A percentile compares a stretch with the other conserved stretches of the same genome.
Evolutionary conservation across 2,329 filamentous ascomycete genomes (phyloP).

Genomic region (Xylariales sp.): DNA sequence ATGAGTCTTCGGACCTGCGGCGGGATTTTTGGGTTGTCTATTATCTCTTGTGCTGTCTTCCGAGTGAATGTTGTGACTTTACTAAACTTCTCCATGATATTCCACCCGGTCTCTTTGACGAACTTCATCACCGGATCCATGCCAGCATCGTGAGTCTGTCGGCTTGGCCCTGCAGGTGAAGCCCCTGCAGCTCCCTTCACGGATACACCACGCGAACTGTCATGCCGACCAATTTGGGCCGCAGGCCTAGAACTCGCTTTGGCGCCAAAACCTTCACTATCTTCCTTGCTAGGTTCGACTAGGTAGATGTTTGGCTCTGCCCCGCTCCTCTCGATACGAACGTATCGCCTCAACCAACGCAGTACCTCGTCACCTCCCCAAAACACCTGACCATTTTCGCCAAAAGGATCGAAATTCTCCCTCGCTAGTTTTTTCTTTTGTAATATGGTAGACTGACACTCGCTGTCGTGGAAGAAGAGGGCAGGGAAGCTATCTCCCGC

Average conservation of each 20-base stretch:
- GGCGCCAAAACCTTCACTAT: slow-evolving; percentile 81
- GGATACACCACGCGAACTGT: slow-evolving; percentile 51
- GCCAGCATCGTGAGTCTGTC: slow-evolving; percentile 68
- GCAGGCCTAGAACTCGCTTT: slow-evolving; percentile 63
- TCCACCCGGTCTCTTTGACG: slow-evolving; percentile 95
- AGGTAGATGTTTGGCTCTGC: slow-evolving; percentile 93
- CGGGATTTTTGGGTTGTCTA: slow-evolving; percentile 90
- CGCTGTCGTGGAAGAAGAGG: slow-evolving; percentile 96
- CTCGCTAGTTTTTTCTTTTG: slow-evolving; percentile 88
- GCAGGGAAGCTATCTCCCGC: slow-evolving; percentile 94
- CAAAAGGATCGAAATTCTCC: slow-evolving; percentile 92
- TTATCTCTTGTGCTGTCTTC: slow-evolving; percentile 89
- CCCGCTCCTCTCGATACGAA: slow-evolving; percentile 82
- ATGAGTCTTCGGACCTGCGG: slow-evolving; percentile 87
- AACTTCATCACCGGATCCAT: slow-evolving; percentile 96
- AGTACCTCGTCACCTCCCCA: slow-evolving; percentile 98
- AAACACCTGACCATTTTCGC: slow-evolving; percentile 86
- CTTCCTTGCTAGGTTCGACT: slow-evolving; percentile 86
- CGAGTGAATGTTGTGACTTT: slow-evolving; percentile 97
- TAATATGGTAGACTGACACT: slow-evolving; percentile 94
- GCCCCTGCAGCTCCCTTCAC: slow-evolving; percentile 53
- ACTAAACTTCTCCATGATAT: slow-evolving; percentile 94
- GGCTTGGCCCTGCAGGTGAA: slow-evolving; percentile 53
- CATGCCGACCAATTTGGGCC: slow-evolving; percentile 57
- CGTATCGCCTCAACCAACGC: slow-evolving; percentile 87